Evolutionary conservation across 768 basidiomycete species (phyloP), one percentile per base, ranked within the genome.

Genomic region (Sarcodon aspratus): DNA sequence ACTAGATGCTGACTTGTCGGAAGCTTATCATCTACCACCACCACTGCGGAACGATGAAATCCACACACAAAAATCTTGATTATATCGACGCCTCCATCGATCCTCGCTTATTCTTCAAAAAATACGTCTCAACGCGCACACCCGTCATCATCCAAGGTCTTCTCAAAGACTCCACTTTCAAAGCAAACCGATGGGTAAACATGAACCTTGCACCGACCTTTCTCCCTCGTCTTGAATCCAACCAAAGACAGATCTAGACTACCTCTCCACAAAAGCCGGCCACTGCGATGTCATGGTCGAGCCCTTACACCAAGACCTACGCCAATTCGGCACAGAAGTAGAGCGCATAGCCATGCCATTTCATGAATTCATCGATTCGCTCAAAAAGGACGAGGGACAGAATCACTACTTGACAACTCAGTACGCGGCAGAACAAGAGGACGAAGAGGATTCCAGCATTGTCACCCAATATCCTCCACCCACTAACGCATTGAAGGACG

Each of bases 351-450:
- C 53, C 6, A 55, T 59, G 55, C 44, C 48, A 9, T 62, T 63
- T 53, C 36, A 50, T 12, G 58, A 61, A 3, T 62, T 62, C 42
- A 45, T 61, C 4, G 12, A 33, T 9, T 53, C 54, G 2, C 47
- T 61, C 36, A 31, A 51, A 12, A 45, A n/a, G 6, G 51, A 57
- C 3, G 49, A 54, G 2, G 59, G 57, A 1, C 54, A 57, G 0
- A 32, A 57, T 31, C 53, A 53, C 7, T 62, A 64, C 46, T 52
- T 64, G 6, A 64, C 62, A 32, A 64, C 62, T 7, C 61, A 64
- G 45, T 64, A 64, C 40, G 15, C 40, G 3, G 54, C 61, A 3
- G 53, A 54, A 10, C 55, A 57, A 18, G 61, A 61, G 12, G 51
- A 57, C 17, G 57, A 59, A 27, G 43, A 45, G n/a, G 11, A 32